These are phyloP conservation scores for Amanita polypyramis DNA, from an alignment of 768 basidiomycete genomes.

Conservation along the genomic window DNA sequence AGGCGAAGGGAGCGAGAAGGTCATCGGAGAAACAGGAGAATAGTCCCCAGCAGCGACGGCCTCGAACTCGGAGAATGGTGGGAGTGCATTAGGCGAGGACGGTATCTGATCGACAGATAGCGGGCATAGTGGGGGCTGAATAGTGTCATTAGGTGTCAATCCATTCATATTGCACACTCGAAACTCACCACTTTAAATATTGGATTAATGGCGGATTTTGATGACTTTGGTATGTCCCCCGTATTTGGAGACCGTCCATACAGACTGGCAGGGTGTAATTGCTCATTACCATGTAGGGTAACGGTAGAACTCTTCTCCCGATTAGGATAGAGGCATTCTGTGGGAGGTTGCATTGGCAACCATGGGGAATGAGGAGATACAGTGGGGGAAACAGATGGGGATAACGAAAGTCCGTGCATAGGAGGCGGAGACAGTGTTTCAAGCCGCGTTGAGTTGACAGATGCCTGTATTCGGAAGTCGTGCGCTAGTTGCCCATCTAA, in stretches of 20 bases:
- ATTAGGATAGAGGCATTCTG: slow-evolving; percentile 22
- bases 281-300: slow-evolving; percentile 29
- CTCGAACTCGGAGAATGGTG: slow-evolving; percentile 74
- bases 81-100: slow-evolving; percentile 41
- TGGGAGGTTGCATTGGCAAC: slow-evolving; percentile 37
- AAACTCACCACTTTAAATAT: slow-evolving; percentile 86
- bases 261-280: slow-evolving; percentile 30
- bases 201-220: slow-evolving; percentile 69
- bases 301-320: slow-evolving; percentile 26
- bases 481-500: slow-evolving; percentile 65
- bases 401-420: slow-evolving; percentile 63
- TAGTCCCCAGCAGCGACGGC: slow-evolving; percentile 75
- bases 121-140: slow-evolving; percentile 45
- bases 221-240: slow-evolving; percentile 49
- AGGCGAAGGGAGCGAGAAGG: slow-evolving; percentile 41
- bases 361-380: slow-evolving; percentile 41
- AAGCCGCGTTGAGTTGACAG: slow-evolving; percentile 48
- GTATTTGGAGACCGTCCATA: slow-evolving; percentile 53
- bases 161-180: slow-evolving; percentile 26
- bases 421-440: slow-evolving; percentile 70
- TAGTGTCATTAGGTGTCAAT: slow-evolving; percentile 23
- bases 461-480: slow-evolving; percentile 65
- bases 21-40: slow-evolving; percentile 67
- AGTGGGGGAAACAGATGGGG: slow-evolving; percentile 46
- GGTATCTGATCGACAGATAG: slow-evolving; percentile 17